phyloP scores from a whole-genome alignment of 306 rosid genomes.

The Cicer judaicum region DNA sequence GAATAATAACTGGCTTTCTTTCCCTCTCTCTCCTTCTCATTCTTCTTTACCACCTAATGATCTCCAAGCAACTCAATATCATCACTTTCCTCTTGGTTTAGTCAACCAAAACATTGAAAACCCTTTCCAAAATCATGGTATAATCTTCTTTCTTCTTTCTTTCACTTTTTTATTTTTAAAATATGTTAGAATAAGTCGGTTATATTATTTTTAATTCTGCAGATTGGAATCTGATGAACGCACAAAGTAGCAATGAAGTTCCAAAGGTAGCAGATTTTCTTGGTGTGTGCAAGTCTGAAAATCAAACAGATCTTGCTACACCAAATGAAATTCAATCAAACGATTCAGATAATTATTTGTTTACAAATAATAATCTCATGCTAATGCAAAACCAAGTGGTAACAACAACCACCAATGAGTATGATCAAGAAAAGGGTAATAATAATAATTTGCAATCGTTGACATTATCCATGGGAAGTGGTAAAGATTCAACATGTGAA shows the following conservation, averaged over 20 bases:
- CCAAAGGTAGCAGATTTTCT: conserved; percentile 99
- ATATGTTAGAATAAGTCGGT: too few species aligned
- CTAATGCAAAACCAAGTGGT: conserved; percentile 59
- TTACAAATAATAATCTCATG: conserved; percentile 52
- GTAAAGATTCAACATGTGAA: conserved; percentile 77
- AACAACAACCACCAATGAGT: conserved; percentile 59
- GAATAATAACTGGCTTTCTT: conserved; percentile 98
- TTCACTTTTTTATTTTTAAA: too few species aligned
- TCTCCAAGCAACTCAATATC: conserved; percentile 72
- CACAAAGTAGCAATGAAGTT: conserved; percentile 61
- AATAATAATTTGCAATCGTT: conserved; percentile 70
- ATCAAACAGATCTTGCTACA: conserved; percentile 74
- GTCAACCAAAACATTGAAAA: conserved; percentile 75
- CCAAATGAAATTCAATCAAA: conserved; percentile 61
- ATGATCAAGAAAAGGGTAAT: conserved; percentile 62
- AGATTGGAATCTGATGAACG: conserved; percentile 86
- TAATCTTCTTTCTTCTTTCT: too few species aligned
- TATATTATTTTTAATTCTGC: conserved; percentile 6
- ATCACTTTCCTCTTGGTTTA: conserved; percentile 86
- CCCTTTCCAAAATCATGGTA: conserved; percentile 84
- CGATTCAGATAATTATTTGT: conserved; percentile 68
- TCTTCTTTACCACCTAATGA: conserved; percentile 72
- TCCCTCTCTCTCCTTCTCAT: conserved; percentile 86
- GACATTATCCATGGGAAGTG: conserved; percentile 94
- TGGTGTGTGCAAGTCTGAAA: conserved; percentile 83